Evolutionary conservation across 805 yeast genomes (phyloP).

Genomic region (Maudiozyma turicensis): DNA sequence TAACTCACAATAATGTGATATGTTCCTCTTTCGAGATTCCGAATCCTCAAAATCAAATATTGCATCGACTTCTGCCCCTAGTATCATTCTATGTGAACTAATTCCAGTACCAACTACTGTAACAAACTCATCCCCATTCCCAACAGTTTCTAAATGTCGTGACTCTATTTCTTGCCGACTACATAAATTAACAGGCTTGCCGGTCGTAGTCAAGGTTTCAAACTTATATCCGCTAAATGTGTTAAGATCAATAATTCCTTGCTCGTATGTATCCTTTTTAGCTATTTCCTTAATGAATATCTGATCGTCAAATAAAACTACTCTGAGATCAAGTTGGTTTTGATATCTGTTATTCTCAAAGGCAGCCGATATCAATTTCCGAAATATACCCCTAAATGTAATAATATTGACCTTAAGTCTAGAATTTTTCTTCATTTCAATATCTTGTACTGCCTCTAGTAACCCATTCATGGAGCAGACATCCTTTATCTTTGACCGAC

Average conservation of each 20-base stretch:
- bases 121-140: conserved; percentile 67
- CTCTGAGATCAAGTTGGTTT: conserved; percentile 47
- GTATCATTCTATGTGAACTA: conserved; percentile 54
- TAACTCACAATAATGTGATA: conserved; percentile 75
- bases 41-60: conserved; percentile 62
- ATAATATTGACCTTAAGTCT: conserved; percentile 54
- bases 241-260: conserved; percentile 29
- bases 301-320: conserved; percentile 67
- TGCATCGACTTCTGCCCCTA: conserved; percentile 95
- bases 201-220: conserved; percentile 66
- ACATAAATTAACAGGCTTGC: conserved; percentile 63
- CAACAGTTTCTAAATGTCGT: conserved; percentile 49
- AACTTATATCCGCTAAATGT: conserved; percentile 73
- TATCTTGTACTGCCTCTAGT: conserved; percentile 41
- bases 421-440: conserved; percentile 39
- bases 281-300: conserved; percentile 48
- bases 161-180: conserved; percentile 58
- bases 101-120: conserved; percentile 77
- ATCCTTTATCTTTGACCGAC: conserved; percentile 42
- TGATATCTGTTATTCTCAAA: conserved; percentile 36
- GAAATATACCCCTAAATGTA: conserved; percentile 80
- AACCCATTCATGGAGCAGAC: conserved; percentile 40
- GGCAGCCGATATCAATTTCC: conserved; percentile 45
- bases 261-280: conserved; percentile 2
- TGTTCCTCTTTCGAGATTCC: conserved; percentile 32